phyloP scores from a whole-genome alignment of 371 early-diverging fungal genomes.

The Actinomucor elegans region DNA sequence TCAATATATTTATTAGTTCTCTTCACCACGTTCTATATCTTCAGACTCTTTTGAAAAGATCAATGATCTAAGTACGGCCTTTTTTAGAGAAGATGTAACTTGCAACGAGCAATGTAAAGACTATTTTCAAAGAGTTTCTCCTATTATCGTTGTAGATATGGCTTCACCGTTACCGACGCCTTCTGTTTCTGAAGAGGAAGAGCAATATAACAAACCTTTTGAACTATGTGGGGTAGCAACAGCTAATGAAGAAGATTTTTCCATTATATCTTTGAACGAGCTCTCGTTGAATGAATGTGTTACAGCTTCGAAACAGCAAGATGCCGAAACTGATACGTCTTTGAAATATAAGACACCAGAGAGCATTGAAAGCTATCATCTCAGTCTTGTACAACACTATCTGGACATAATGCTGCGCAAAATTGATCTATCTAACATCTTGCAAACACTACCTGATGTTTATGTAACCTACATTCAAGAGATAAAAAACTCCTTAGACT shows the following conservation, averaged over 20 bases:
- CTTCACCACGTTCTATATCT: too few relatives aligned
- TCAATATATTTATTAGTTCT: too few relatives aligned
- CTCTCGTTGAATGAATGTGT: neutral
- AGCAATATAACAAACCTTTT: neutral
- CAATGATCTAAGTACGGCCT: neutral
- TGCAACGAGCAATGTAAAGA: conserved; percentile 6
- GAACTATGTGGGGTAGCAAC: too few relatives aligned
- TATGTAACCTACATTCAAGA: neutral
- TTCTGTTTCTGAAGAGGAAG: neutral
- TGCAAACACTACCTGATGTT: neutral
- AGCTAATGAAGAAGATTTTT: neutral
- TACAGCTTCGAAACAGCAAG: neutral
- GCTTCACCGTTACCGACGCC: neutral
- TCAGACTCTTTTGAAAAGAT: too few relatives aligned
- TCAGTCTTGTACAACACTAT: neutral
- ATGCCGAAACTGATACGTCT: too few relatives aligned
- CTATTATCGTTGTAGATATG: neutral
- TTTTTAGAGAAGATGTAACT: conserved; percentile 30
- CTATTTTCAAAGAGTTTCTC: too few relatives aligned
- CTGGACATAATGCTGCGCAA: neutral
- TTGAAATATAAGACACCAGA: too few relatives aligned
- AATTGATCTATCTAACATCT: neutral
- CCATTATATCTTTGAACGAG: neutral
- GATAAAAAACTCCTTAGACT: neutral
- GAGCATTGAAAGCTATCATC: neutral